Percentiles rank a stretch among this genome's conserved stretches.
Conservation (phyloP, 225 moss, liverwort and hornwort genomes). For the Takakia lepidozioides region DNA sequence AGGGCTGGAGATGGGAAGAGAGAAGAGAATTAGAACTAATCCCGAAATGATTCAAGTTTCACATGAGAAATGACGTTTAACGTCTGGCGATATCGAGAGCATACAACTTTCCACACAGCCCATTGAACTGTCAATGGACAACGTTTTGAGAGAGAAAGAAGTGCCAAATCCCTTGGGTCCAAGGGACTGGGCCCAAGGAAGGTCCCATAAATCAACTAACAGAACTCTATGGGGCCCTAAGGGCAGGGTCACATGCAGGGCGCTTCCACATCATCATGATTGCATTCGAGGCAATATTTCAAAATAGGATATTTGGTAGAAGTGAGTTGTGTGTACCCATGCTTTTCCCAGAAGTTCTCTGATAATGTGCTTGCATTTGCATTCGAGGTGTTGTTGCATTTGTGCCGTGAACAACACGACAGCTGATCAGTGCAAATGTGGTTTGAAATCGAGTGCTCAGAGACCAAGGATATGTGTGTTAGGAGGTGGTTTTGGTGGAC, state of each 20-base stretch:
- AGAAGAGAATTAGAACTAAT: too few species aligned
- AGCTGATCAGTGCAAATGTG: neutral
- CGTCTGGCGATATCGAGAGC: too few species aligned
- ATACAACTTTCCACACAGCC: neutral
- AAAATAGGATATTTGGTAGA: neutral
- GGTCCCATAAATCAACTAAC: too few species aligned
- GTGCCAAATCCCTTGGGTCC: too few species aligned
- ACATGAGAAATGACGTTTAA: too few species aligned
- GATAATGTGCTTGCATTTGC: neutral
- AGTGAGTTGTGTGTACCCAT: neutral
- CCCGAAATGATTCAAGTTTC: too few species aligned
- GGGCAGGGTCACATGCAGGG: too few species aligned
- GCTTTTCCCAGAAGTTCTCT: neutral
- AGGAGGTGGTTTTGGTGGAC: slow-evolving; percentile 96
- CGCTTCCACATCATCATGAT: neutral
- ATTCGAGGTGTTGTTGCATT: neutral
- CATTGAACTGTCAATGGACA: neutral
- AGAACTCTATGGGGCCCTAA: too few species aligned
- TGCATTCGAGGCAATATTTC: neutral
- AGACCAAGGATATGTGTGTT: slow-evolving; percentile 84
- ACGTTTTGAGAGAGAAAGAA: neutral
- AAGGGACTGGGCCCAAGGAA: too few species aligned
- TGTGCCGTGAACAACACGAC: neutral
- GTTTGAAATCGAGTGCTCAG: slow-evolving; percentile 20
- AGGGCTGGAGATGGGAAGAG: too few species aligned